Evolutionary conservation across 1,284 basidiomycete species (phyloP).

Genomic region (Ceratobasidium theobromae): DNA sequence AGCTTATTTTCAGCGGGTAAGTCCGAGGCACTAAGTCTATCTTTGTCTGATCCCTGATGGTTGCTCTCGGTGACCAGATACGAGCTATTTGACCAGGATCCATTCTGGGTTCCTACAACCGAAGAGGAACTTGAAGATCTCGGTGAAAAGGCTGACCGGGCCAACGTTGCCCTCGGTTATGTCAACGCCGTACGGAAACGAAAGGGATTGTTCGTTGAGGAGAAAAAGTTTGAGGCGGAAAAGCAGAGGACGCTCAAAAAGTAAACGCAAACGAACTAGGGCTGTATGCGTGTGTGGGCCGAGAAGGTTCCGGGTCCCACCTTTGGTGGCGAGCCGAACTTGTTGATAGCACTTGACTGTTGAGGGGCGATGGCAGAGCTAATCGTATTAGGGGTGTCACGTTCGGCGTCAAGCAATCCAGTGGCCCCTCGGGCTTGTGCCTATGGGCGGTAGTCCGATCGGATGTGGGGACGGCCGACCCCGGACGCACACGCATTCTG

Average conservation of each 20-base stretch:
- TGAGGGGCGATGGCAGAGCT: neutral
- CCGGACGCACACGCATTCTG: neutral
- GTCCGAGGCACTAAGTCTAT: conserved; percentile 39
- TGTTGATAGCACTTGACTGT: neutral
- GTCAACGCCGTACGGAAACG: conserved; percentile 89
- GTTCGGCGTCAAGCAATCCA: no score
- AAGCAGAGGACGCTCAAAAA: conserved; percentile 96
- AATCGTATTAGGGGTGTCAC: neutral
- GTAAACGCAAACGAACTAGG: conserved; percentile 42
- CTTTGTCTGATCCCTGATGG: neutral
- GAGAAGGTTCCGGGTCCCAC: neutral
- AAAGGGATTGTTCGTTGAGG: conserved; percentile 94
- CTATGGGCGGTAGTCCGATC: no score
- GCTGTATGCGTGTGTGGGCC: conserved; percentile 3
- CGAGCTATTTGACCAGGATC: conserved; percentile 88
- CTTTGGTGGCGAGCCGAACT: neutral
- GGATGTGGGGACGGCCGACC: neutral
- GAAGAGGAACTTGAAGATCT: conserved; percentile 97
- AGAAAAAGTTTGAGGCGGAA: conserved; percentile 92
- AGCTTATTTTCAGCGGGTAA: conserved; percentile 93
- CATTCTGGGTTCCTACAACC: conserved; percentile 98
- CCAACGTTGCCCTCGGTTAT: conserved; percentile 92
- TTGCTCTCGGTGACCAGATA: conserved; percentile 52
- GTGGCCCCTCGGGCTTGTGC: neutral
- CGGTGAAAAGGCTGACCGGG: conserved; percentile 92